Conservation (phyloP, 306 rosid genomes). For the Trichosanthes cucumerina region DNA sequence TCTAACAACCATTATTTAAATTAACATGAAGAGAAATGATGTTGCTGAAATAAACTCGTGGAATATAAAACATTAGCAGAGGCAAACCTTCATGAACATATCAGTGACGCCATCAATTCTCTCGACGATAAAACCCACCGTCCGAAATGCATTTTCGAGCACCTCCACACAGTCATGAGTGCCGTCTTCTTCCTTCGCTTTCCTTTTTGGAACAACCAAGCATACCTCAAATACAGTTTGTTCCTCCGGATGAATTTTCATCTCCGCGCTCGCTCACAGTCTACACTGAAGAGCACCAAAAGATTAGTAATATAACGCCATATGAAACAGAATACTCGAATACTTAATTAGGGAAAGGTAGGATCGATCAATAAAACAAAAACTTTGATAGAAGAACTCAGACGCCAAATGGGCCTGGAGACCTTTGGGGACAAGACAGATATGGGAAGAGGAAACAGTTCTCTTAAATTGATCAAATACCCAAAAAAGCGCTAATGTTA, state of each 20-base stretch:
- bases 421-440: not conserved
- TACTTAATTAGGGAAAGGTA: conserved; percentile 5
- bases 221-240: conserved; percentile 62
- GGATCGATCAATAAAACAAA: conserved; percentile 7
- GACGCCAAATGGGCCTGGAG: not conserved
- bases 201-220: conserved; percentile 66
- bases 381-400: not conserved
- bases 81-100: conserved; percentile 77
- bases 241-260: conserved; percentile 36
- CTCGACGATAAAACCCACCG: conserved; percentile 59
- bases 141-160: conserved; percentile 46
- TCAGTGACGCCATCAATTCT: conserved; percentile 73
- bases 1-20: not conserved
- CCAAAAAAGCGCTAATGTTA: not conserved
- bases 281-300: conserved; percentile 12
- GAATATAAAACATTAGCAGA: conserved; percentile 2
- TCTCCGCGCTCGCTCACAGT: conserved; percentile 19
- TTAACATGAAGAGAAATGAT: not conserved
- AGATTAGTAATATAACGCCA: not conserved
- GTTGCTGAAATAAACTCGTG: not conserved
- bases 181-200: conserved; percentile 27
- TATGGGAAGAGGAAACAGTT: not conserved
- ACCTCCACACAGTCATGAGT: conserved; percentile 36
- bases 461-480: not conserved
- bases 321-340: not conserved